phyloP scores from a whole-genome alignment of 306 rosid species.

The Lathyrus oleraceus region DNA sequence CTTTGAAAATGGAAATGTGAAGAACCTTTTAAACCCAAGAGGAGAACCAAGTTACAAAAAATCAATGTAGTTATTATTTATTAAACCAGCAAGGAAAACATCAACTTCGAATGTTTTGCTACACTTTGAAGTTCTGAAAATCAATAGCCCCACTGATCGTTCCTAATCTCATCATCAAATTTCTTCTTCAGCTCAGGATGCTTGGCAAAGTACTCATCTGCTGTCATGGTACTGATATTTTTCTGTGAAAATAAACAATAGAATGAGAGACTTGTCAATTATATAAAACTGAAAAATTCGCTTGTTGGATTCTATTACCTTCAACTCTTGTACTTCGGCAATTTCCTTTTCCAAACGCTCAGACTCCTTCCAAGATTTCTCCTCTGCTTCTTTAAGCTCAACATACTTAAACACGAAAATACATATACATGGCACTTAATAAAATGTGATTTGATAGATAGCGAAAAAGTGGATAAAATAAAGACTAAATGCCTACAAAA shows the following conservation, averaged over 20 bases:
- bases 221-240: slow-evolving; percentile 90
- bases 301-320: slow-evolving; percentile 53
- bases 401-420: slow-evolving; percentile 55
- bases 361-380: slow-evolving; percentile 79
- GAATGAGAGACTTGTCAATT: slow-evolving; percentile 32
- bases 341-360: slow-evolving; percentile 93
- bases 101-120: slow-evolving; percentile 42
- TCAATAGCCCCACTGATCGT: slow-evolving; percentile 94
- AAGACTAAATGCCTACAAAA: background rate
- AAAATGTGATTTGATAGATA: background rate
- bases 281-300: background rate
- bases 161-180: slow-evolving; percentile 91
- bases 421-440: slow-evolving; percentile 21
- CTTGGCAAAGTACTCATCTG: slow-evolving; percentile 86
- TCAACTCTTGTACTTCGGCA: slow-evolving; percentile 74
- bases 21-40: slow-evolving; percentile 17
- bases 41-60: slow-evolving; percentile 40
- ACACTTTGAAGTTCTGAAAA: slow-evolving; percentile 26
- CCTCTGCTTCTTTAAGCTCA: slow-evolving; percentile 92
- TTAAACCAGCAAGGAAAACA: slow-evolving; percentile 47
- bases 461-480: background rate
- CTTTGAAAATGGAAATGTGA: slow-evolving; percentile 28
- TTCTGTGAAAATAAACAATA: slow-evolving; percentile 48
- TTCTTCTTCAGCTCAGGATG: slow-evolving; percentile 92
- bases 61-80: slow-evolving; percentile 56